These are phyloP conservation scores for Scutellaria galericulata DNA, from an alignment of 257 asterid genomes.

Conservation along the genomic window DNA sequence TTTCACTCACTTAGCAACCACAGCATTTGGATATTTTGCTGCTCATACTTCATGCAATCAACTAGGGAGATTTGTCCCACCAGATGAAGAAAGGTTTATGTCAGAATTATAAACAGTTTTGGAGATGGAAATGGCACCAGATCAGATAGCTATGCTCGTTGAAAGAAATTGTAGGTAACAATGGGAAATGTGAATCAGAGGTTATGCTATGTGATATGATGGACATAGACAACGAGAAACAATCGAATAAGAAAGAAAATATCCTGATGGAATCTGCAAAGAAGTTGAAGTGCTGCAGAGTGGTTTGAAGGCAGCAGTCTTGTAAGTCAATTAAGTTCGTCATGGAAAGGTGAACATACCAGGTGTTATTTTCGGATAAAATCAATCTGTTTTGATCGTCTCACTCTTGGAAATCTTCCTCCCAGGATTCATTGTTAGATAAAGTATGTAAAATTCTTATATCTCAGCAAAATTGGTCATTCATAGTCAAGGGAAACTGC, in stretches of 20 bases:
- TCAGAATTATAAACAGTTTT: conserved; percentile 73
- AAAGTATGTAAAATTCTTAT: too few relatives aligned
- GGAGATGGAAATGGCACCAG: conserved; percentile 72
- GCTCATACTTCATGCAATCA: conserved; percentile 72
- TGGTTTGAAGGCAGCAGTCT: conserved; percentile 77
- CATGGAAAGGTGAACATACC: too few relatives aligned
- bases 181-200: conserved; percentile 33
- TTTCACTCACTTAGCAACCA: conserved; percentile 68
- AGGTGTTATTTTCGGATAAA: too few relatives aligned
- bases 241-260: conserved; percentile 70
- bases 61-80: conserved; percentile 91
- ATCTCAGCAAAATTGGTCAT: too few relatives aligned
- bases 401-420: too few relatives aligned
- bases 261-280: conserved; percentile 72
- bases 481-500: too few relatives aligned
- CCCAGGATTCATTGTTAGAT: too few relatives aligned
- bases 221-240: conserved; percentile 68
- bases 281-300: conserved; percentile 82
- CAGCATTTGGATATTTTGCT: conserved; percentile 87
- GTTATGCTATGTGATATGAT: conserved; percentile 49
- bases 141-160: conserved; percentile 51
- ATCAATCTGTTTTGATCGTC: too few relatives aligned
- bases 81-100: conserved; percentile 89
- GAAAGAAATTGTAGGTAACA: conserved; percentile 42
- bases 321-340: too few relatives aligned